phyloP scores from a whole-genome alignment of 495 filamentous ascomycete species.

The Hyaloscypha bicolor region DNA sequence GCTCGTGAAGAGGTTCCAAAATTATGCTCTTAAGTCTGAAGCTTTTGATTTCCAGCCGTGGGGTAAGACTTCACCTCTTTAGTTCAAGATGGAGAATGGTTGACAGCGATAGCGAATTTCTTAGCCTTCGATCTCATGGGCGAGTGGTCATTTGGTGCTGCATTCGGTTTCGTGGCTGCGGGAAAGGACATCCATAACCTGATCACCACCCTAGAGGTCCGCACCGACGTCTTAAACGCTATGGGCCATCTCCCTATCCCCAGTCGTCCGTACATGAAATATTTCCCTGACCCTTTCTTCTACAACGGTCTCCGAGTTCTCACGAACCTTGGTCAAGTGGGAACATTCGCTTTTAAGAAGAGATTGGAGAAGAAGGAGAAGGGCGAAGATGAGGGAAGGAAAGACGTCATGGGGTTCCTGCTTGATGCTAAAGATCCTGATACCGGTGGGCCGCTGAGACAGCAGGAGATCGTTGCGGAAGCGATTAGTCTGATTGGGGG shows the following conservation, averaged over 20 bases:
- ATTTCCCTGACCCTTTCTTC: conserved; percentile 23
- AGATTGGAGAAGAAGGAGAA: neutral
- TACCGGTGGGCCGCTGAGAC: conserved; percentile 12
- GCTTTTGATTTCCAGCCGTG: conserved; percentile 3
- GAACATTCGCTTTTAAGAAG: conserved; percentile 7
- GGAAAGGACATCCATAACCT: conserved; percentile 35
- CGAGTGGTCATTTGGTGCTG: conserved; percentile 38
- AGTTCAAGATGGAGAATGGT: neutral
- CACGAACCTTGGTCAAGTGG: conserved; percentile 15
- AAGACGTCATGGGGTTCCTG: conserved; percentile 23
- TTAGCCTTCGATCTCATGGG: conserved; percentile 47
- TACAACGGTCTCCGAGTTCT: conserved; percentile 14
- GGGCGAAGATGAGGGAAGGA: neutral
- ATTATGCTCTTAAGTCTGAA: neutral
- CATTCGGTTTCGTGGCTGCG: conserved; percentile 39
- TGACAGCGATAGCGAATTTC: conserved; percentile 35
- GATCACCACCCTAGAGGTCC: conserved; percentile 18
- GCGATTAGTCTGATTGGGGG: conserved; percentile 21
- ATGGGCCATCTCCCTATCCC: conserved; percentile 20
- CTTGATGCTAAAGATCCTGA: conserved; percentile 25
- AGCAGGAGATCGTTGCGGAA: conserved; percentile 22
- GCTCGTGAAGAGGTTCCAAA: neutral
- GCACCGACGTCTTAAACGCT: conserved; percentile 18
- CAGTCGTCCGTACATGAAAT: conserved; percentile 19
- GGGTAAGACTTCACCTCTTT: neutral